A percentile compares a stretch with the other conserved stretches of the same genome.
Evolutionary conservation across 2,329 filamentous ascomycete species (phyloP).

Genomic region (Aspergillus sergii): DNA sequence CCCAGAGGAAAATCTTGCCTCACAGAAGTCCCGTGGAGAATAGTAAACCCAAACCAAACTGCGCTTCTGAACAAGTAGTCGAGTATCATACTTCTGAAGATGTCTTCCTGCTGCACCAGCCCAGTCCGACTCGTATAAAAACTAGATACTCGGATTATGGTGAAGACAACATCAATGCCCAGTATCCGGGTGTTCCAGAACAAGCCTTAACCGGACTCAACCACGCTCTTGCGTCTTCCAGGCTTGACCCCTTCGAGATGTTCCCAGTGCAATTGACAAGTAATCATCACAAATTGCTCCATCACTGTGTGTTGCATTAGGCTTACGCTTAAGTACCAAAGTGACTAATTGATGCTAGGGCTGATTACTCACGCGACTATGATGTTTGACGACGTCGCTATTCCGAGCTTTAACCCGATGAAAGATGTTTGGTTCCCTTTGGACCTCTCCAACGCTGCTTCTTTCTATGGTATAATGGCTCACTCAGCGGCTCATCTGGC

Average conservation of each 20-base stretch:
- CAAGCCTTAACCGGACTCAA: constrained; percentile 32
- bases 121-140: background rate
- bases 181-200: constrained; percentile 11
- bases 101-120: background rate
- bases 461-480: constrained; percentile 46
- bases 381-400: constrained; percentile 34
- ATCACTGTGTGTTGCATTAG: constrained; percentile 35
- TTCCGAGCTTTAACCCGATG: constrained; percentile 40
- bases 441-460: constrained; percentile 45
- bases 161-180: background rate
- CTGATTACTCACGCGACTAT: constrained; percentile 34
- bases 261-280: constrained; percentile 38
- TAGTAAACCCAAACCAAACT: background rate
- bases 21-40: background rate
- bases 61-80: background rate
- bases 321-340: too few species aligned
- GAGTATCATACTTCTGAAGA: background rate
- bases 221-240: constrained; percentile 28
- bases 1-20: background rate
- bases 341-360: constrained; percentile 24
- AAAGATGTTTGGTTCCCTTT: constrained; percentile 45
- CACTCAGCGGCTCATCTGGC: constrained; percentile 45
- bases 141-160: background rate
- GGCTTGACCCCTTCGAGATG: constrained; percentile 40
- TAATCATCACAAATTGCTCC: constrained; percentile 39